phyloP scores from a whole-genome alignment of 1,284 basidiomycete genomes.

The Boletus semigastroideus region DNA sequence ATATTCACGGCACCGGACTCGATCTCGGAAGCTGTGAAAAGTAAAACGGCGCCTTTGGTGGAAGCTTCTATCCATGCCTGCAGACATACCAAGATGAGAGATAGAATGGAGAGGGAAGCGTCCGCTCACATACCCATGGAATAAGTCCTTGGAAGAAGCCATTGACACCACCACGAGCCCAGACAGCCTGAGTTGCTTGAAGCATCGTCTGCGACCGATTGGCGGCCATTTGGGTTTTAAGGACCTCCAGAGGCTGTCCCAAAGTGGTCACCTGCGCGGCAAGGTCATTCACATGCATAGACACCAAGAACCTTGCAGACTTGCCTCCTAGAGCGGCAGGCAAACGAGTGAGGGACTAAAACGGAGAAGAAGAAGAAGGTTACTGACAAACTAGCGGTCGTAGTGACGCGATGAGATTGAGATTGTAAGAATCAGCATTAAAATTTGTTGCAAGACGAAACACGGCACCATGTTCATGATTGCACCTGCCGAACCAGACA shows the following conservation, averaged over 20 bases:
- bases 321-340: conserved; percentile 44
- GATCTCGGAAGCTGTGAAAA: conserved; percentile 96
- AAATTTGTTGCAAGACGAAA: conserved; percentile 1
- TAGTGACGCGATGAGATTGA: background rate
- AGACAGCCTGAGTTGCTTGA: conserved; percentile 84
- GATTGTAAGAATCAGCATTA: conserved; percentile 7
- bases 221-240: conserved; percentile 99
- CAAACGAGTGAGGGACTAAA: conserved; percentile 17
- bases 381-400: conserved; percentile 28
- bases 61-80: conserved; percentile 99
- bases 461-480: conserved; percentile 91
- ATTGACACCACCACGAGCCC: conserved; percentile 85
- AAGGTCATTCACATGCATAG: conserved; percentile 5
- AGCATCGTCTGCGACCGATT: conserved; percentile 90
- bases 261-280: conserved; percentile 83
- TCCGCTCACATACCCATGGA: conserved; percentile 76
- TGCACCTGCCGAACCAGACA: conserved; percentile 62
- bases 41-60: conserved; percentile 94
- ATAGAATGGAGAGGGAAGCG: background rate
- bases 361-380: conserved; percentile 12
- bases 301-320: conserved; percentile 16
- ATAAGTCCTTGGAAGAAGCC: conserved; percentile 99
- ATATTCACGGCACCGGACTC: conserved; percentile 68
- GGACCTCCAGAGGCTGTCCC: conserved; percentile 96
- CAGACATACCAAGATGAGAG: conserved; percentile 10